phyloP scores from a whole-genome alignment of 768 basidiomycete genomes.

The Rhizopogon sp. region DNA sequence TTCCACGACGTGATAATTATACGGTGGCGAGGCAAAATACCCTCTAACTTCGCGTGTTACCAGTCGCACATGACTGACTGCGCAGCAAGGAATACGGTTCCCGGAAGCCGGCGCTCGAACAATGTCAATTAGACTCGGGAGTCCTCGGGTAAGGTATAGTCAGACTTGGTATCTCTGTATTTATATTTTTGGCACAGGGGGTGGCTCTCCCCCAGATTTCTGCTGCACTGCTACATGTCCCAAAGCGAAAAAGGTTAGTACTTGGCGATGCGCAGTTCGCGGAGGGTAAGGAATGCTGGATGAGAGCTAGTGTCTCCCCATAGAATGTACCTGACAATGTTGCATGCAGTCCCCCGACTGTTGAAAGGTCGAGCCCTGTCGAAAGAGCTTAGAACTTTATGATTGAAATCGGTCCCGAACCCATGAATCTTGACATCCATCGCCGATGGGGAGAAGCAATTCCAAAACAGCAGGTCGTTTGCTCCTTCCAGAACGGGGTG shows the following conservation, averaged over 20 bases:
- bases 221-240: neutral
- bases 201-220: neutral
- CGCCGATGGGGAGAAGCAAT: conserved; percentile 21
- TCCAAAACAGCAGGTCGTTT: conserved; percentile 12
- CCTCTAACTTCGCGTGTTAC: neutral
- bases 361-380: neutral
- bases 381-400: too few species aligned
- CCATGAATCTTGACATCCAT: neutral
- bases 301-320: neutral
- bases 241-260: neutral
- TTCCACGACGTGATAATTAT: neutral
- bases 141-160: conserved; percentile 6
- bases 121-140: conserved; percentile 2
- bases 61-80: neutral
- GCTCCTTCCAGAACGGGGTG: conserved; percentile 15
- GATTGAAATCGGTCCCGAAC: conserved; percentile 1
- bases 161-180: neutral
- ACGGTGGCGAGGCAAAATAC: neutral
- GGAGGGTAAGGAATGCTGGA: neutral
- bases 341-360: neutral
- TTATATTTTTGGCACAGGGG: neutral
- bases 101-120: neutral
- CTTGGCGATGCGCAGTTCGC: neutral
- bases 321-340: neutral
- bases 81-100: neutral